Base-by-base conservation (phyloP, 1,284 basidiomycete genomes). In the Sparassis latifolia region DNA sequence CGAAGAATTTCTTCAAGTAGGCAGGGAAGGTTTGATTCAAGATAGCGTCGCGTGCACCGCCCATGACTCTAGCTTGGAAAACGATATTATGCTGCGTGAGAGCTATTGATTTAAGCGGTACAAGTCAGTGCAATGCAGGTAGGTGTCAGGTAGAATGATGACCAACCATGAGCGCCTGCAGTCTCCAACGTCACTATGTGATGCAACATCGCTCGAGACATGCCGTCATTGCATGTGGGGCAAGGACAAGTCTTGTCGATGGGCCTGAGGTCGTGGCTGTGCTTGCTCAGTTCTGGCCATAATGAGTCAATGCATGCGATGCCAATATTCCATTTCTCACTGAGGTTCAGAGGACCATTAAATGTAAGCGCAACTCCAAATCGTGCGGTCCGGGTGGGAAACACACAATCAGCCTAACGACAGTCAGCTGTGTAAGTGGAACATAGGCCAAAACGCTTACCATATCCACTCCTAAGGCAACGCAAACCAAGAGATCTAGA, bases 391-490 rank as follows among this genome's bases (percentile, higher is more conserved):
- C 88, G 76, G 3, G 90, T 93, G 30, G 91, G 90, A 60, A 92
- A 93, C 7, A 93, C 91, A 55, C 90, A 93, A 62, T 93, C 90
- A 1, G 89, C 88, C 87, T 90, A 54, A 7, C 53, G 44, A 39
- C 10, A 20, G 44, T 49, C 3, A 28, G n/a, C 29, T 40, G 31
- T 31, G 10, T 39, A 40, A 28, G 32, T 29, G 43, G 31, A 50
- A 50, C 33, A 29, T 27, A 28, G 33, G 5, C 42, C 33, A 30
- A 41, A 40, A 40, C 29, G 52, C 70, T 28, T 56, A 88, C 89
- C 89, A 93, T 92, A 60, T 93, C 90, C 27, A 93, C 77, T 4
- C 90, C 90, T n/a, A 93, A 71, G 5, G 90, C 90, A 29, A 91
- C 84, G 60, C 90, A 92, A 10, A 93, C 89, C 42, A 93, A 69